Conservation (phyloP, 345 rosid species). For the Arabidopsis arenosa region DNA sequence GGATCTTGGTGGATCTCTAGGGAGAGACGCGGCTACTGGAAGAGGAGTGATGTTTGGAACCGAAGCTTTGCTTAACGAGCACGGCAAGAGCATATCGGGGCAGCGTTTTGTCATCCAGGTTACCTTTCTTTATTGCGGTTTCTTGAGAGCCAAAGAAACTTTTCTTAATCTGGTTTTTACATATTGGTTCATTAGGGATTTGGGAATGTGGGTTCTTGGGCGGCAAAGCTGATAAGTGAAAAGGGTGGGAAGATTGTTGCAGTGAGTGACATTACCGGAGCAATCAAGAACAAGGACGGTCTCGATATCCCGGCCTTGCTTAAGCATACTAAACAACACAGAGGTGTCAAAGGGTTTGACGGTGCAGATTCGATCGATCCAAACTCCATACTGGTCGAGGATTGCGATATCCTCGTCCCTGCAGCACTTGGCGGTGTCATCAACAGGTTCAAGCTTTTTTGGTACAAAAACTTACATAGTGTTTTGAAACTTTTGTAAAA, state of each 20-base stretch:
- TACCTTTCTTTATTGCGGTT: background rate
- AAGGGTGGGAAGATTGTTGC: slow-evolving; percentile 89
- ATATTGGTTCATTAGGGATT: slow-evolving; percentile 61
- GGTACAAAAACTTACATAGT: background rate
- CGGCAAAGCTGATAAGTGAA: slow-evolving; percentile 78
- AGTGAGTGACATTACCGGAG: slow-evolving; percentile 84
- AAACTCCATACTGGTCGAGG: slow-evolving; percentile 70
- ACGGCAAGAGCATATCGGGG: slow-evolving; percentile 74
- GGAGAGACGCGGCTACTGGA: slow-evolving; percentile 98
- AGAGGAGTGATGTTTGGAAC: slow-evolving; percentile 92
- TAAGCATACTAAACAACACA: slow-evolving; percentile 63
- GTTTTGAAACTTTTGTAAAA: background rate
- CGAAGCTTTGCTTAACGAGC: slow-evolving; percentile 90
- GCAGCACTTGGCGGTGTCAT: slow-evolving; percentile 99
- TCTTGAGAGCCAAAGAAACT: background rate
- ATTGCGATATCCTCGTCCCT: slow-evolving; percentile 88
- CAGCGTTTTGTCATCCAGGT: slow-evolving; percentile 92
- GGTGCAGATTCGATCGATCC: slow-evolving; percentile 67
- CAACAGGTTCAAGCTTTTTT: slow-evolving; percentile 62
- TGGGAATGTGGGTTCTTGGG: slow-evolving; percentile 99
- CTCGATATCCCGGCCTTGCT: slow-evolving; percentile 71
- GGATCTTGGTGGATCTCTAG: slow-evolving; percentile 99
- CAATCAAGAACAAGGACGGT: slow-evolving; percentile 86
- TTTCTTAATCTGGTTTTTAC: background rate
- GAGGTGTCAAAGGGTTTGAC: slow-evolving; percentile 85